phyloP scores from a whole-genome alignment of 805 yeast genomes.

The Nakazawaea wickerhamii region DNA sequence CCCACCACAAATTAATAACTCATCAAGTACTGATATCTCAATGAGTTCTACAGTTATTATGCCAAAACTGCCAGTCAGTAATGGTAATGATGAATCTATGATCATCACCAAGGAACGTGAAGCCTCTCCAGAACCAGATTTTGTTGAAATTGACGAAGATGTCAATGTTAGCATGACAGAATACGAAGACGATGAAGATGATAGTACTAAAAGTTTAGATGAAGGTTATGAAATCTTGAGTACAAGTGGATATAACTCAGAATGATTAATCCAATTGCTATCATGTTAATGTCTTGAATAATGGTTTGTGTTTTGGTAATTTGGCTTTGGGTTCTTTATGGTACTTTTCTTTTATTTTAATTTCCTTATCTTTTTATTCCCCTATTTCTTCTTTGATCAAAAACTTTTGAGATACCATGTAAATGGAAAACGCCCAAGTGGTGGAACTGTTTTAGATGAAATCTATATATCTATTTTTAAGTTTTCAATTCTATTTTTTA shows the following conservation, averaged over 20 bases:
- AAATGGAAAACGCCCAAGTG: no score
- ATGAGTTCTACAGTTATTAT: conserved; percentile 11
- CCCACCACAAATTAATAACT: background rate
- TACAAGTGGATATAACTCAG: conserved; percentile 7
- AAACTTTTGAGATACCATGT: no score
- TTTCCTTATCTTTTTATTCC: no score
- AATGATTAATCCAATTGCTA: background rate
- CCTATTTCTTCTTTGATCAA: no score
- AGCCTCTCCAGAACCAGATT: conserved; percentile 10
- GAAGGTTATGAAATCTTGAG: conserved; percentile 13
- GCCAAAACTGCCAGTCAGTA: conserved; percentile 8
- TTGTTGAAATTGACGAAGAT: conserved; percentile 6
- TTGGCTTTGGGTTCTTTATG: background rate
- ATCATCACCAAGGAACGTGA: background rate
- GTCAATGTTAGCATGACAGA: conserved; percentile 6
- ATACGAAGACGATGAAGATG: conserved; percentile 4
- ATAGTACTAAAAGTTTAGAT: background rate
- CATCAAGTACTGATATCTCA: background rate
- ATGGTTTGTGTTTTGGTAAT: no score
- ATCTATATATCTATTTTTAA: no score
- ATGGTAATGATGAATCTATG: background rate
- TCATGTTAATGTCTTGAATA: no score
- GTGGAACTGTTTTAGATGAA: no score
- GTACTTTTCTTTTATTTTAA: no score
- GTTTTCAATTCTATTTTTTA: no score